phyloP scores from a whole-genome alignment of 129 eudicot species.

The Saussurea involucrata region DNA sequence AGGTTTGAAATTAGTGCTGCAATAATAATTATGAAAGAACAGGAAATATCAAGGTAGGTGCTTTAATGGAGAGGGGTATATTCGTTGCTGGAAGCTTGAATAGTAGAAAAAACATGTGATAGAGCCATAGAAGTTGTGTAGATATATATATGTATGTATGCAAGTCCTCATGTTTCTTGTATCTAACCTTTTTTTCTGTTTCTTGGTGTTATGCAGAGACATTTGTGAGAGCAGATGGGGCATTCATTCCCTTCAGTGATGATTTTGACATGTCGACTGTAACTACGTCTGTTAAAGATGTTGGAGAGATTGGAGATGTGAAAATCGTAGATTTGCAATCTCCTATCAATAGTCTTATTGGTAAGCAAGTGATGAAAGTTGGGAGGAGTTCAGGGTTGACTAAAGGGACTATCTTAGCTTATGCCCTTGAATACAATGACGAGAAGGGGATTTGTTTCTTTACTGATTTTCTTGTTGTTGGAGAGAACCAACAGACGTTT shows the following conservation, averaged over 20 bases:
- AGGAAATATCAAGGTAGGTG: no score
- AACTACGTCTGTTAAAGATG: constrained; percentile 83
- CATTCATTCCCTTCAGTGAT: constrained; percentile 91
- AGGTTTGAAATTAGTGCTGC: no score
- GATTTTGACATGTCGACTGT: constrained; percentile 90
- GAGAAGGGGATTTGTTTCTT: constrained; percentile 93
- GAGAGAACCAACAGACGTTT: constrained; percentile 90
- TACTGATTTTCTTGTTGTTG: constrained; percentile 95
- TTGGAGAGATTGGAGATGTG: constrained; percentile 88
- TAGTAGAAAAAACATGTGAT: no score
- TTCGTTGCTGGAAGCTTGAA: no score
- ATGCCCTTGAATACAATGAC: constrained; percentile 93
- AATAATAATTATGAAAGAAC: no score
- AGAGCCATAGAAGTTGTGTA: no score
- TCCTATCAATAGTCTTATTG: constrained; percentile 68
- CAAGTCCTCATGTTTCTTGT: neutral
- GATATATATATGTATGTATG: no score
- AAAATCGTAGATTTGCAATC: constrained; percentile 79
- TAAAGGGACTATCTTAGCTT: constrained; percentile 81
- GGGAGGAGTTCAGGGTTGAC: constrained; percentile 98
- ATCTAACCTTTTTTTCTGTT: neutral
- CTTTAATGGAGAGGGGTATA: no score
- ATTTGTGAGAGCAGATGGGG: constrained; percentile 98
- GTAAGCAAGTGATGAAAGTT: constrained; percentile 91
- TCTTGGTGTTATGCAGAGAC: constrained; percentile 56